phyloP scores from a whole-genome alignment of 106 monocot genomes.

The Apostasia ramifera region DNA sequence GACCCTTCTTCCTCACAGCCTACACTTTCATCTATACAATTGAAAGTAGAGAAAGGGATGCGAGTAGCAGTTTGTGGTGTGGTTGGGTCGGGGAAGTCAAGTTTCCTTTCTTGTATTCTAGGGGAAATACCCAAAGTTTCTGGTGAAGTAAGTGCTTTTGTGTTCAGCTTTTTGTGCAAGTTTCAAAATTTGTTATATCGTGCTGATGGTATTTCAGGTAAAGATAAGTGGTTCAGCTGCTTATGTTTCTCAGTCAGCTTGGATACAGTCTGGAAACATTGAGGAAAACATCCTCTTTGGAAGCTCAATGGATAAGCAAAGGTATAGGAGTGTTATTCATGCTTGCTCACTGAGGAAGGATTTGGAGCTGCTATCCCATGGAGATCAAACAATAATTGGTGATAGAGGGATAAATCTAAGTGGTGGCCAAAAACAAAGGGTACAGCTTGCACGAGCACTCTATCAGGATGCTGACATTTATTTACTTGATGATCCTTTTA shows the following conservation, averaged over 20 bases:
- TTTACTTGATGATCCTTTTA: slow-evolving; percentile 96
- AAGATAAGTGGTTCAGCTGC: slow-evolving; percentile 73
- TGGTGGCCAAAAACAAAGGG: slow-evolving; percentile 96
- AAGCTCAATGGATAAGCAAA: slow-evolving; percentile 61
- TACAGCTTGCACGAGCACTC: slow-evolving; percentile 93
- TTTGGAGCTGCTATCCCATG: slow-evolving; percentile 77
- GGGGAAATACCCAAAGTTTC: slow-evolving; percentile 95
- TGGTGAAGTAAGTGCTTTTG: slow-evolving; percentile 68
- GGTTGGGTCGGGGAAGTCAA: slow-evolving; percentile 94
- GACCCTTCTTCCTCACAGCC: slow-evolving; percentile 47
- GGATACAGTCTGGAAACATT: slow-evolving; percentile 96
- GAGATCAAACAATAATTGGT: slow-evolving; percentile 95
- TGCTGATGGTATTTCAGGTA: slow-evolving; percentile 36
- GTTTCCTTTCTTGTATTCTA: slow-evolving; percentile 83
- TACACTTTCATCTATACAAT: slow-evolving; percentile 58
- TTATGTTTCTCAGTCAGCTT: slow-evolving; percentile 95
- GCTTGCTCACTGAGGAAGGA: slow-evolving; percentile 89
- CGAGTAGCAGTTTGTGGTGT: slow-evolving; percentile 80
- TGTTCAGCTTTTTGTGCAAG: neutral
- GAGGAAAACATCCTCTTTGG: slow-evolving; percentile 95
- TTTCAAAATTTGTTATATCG: neutral
- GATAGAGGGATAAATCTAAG: slow-evolving; percentile 96
- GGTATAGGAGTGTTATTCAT: slow-evolving; percentile 71
- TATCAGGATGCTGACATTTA: slow-evolving; percentile 98
- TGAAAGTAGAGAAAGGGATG: slow-evolving; percentile 71